phyloP scores from a whole-genome alignment of 495 filamentous ascomycete species.

The Penicillium alfredii region DNA sequence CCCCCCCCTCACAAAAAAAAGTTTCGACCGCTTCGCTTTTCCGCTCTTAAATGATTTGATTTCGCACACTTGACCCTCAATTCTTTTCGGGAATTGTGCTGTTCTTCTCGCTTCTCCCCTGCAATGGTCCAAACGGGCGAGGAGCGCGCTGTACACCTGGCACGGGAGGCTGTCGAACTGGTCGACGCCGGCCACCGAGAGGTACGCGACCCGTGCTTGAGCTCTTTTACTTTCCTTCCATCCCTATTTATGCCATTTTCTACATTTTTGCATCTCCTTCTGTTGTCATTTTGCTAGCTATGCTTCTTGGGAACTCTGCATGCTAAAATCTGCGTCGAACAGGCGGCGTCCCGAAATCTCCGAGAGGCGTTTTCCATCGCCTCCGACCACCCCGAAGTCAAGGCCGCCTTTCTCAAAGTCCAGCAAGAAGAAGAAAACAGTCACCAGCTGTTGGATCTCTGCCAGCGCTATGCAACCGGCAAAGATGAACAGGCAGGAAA shows the following conservation, averaged over 20 bases:
- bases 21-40: neutral
- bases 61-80: conserved; percentile 3
- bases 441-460: conserved; percentile 47
- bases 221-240: too few species aligned
- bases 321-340: conserved; percentile 1
- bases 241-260: too few species aligned
- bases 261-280: too few species aligned
- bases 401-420: conserved; percentile 47
- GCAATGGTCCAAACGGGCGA: conserved; percentile 47
- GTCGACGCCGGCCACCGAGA: conserved; percentile 44
- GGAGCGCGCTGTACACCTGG: conserved; percentile 45
- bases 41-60: neutral
- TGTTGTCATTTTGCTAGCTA: too few species aligned
- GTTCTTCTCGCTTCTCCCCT: conserved; percentile 21
- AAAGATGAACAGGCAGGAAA: conserved; percentile 52
- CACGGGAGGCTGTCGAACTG: conserved; percentile 46
- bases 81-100: conserved; percentile 7
- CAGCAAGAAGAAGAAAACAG: conserved; percentile 45
- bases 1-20: conserved; percentile 17
- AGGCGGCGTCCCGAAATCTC: conserved; percentile 55
- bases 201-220: conserved; percentile 37
- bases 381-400: conserved; percentile 49
- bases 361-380: conserved; percentile 59
- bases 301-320: too few species aligned
- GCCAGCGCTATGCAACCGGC: conserved; percentile 46